Conservation (phyloP, 805 yeast genomes). For the Tanozyma kutaoensis region DNA sequence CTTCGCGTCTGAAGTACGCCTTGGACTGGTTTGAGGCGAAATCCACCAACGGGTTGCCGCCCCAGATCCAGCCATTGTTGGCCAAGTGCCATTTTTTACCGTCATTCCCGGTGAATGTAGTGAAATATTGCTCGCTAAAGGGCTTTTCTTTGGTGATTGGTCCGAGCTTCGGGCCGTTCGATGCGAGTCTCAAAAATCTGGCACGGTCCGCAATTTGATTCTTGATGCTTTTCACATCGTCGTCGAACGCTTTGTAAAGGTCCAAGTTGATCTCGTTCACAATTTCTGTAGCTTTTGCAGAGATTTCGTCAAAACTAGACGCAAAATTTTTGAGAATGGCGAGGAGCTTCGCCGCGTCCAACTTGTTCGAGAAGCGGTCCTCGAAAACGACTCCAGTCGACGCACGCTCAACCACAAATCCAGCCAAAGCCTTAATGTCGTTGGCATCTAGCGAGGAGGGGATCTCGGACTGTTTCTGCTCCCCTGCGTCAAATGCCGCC, state of each 20-base stretch:
- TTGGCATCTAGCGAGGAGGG: slow-evolving; percentile 27
- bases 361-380: slow-evolving; percentile 37
- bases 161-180: slow-evolving; percentile 73
- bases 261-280: slow-evolving; percentile 70
- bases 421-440: slow-evolving; percentile 30
- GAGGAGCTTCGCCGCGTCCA: slow-evolving; percentile 40
- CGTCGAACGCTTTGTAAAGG: slow-evolving; percentile 61
- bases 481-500: slow-evolving; percentile 1
- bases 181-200: slow-evolving; percentile 63
- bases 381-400: slow-evolving; percentile 32
- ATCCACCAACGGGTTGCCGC: slow-evolving; percentile 85
- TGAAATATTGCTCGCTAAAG: slow-evolving; percentile 78
- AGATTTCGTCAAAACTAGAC: no score
- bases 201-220: slow-evolving; percentile 67
- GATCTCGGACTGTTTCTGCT: slow-evolving; percentile 19
- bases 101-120: slow-evolving; percentile 41
- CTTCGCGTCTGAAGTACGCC: slow-evolving; percentile 82
- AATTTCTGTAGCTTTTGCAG: slow-evolving; percentile 12
- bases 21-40: slow-evolving; percentile 74
- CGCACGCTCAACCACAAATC: slow-evolving; percentile 30
- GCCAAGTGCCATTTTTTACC: slow-evolving; percentile 66
- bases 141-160: slow-evolving; percentile 39
- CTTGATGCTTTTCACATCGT: slow-evolving; percentile 51
- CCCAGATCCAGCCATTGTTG: slow-evolving; percentile 99
- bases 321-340: slow-evolving; percentile 28